These are phyloP conservation scores for Arthroderma sp. DNA, from an alignment of 2,329 filamentous ascomycete species.

Conservation along the genomic window DNA sequence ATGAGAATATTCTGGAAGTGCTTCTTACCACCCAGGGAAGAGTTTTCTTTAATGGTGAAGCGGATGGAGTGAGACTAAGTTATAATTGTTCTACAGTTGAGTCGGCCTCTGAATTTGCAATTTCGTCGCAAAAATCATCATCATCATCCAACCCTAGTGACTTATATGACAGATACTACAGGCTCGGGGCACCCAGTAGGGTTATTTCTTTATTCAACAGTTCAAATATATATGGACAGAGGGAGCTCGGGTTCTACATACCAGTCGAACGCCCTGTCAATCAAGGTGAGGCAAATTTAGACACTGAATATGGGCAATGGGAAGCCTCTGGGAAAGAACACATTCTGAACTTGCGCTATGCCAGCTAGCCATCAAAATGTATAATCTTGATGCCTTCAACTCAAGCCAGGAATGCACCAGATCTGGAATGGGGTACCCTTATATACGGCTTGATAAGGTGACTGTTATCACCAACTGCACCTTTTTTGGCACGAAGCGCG, in stretches of 20 bases:
- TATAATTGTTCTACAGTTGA: constrained; percentile 7
- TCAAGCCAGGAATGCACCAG: not conserved
- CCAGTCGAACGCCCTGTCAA: not conserved
- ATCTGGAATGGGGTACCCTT: not conserved
- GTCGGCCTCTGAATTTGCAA: constrained; percentile 7
- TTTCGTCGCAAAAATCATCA: constrained; percentile 1
- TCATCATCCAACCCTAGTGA: too few relatives aligned
- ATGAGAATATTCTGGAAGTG: constrained; percentile 1
- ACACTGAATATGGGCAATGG: too few relatives aligned
- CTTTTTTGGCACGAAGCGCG: not conserved
- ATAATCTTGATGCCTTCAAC: not conserved
- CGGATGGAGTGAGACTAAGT: constrained; percentile 6
- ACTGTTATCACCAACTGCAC: constrained; percentile 1
- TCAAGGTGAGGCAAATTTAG: too few relatives aligned
- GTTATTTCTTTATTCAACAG: too few relatives aligned
- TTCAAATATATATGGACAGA: not conserved
- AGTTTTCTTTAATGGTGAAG: constrained; percentile 3
- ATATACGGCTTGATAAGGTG: not conserved
- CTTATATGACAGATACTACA: too few relatives aligned
- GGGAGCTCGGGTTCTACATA: not conserved
- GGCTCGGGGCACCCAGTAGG: too few relatives aligned
- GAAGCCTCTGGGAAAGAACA: not conserved
- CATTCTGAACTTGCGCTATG: not conserved
- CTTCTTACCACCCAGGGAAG: constrained; percentile 6
- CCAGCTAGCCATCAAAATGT: not conserved